These are phyloP conservation scores for Pilasporangium apinafurcum DNA, from an alignment of 352 stramenopile genomes.

Conservation along the genomic window DNA sequence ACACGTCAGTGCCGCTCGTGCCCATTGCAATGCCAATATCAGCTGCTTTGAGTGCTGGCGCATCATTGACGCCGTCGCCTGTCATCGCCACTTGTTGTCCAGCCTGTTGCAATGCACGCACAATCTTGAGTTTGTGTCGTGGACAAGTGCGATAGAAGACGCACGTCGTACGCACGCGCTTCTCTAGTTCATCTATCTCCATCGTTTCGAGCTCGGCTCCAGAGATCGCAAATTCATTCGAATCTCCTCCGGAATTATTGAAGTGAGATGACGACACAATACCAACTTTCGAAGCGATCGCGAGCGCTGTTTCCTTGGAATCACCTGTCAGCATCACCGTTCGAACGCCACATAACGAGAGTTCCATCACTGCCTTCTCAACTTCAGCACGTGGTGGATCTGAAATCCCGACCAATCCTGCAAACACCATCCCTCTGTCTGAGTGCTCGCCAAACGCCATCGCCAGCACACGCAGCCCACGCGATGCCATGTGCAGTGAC, in stretches of 20 bases:
- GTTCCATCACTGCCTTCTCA: conserved; percentile 48
- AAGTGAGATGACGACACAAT: conserved; percentile 80
- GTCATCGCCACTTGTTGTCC: conserved; percentile 94
- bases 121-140: conserved; percentile 95
- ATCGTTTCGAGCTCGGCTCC: conserved; percentile 89
- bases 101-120: conserved; percentile 87
- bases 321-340: conserved; percentile 95
- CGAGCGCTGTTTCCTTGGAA: conserved; percentile 93
- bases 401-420: conserved; percentile 92
- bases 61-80: conserved; percentile 99
- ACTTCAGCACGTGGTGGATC: conserved; percentile 66
- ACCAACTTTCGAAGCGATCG: conserved; percentile 91
- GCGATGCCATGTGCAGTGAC: conserved; percentile 58
- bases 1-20: conserved; percentile 96
- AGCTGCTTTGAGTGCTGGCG: conserved; percentile 94
- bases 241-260: conserved; percentile 22
- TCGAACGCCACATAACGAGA: conserved; percentile 51
- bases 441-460: conserved; percentile 83
- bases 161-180: conserved; percentile 84
- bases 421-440: conserved; percentile 87
- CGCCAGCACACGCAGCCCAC: conserved; percentile 85
- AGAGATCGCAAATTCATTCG: conserved; percentile 64
- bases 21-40: conserved; percentile 98
- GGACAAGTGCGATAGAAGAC: conserved; percentile 96
- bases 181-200: conserved; percentile 69